Base-by-base conservation (phyloP, 345 rosid genomes). In the Murraya paniculata region DNA sequence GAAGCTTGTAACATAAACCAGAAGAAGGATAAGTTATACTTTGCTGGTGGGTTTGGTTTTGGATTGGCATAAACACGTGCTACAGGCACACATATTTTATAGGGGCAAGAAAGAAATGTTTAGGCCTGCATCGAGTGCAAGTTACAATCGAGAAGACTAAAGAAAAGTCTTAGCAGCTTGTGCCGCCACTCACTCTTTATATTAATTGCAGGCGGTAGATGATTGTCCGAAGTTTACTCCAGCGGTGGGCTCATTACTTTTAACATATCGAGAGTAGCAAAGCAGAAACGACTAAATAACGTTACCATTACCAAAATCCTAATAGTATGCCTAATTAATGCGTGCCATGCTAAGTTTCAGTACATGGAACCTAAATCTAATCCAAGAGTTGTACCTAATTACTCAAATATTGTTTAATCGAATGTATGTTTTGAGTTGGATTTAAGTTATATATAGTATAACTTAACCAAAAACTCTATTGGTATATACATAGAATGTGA, bases 161-260 rank as follows among this genome's bases (percentile, higher is more conserved):
- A 81, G 38, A 50, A 36, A 73, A 4, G 18, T 28, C 30, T 67
- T 85, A 33, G 6, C 77, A 61, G 60, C 59, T 81, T 76, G 79
- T 85, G 82, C 85, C 87, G 86, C 77, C 85, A 64, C 81, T 45
- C 6, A 22, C 84, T 77, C 77, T 85, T 72, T 71, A 16, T 58
- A 86, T 74, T 81, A 72, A 80, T 22, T 82, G 80, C 73, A 16
- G 45, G 57, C 5, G 30, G 33, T 10, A 72, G 83, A 56, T 77
- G 72, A 9, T 53, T 56, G 45, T 53, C 45, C 28, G 31, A 35
- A 72, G 67, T 31, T 66, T 64, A 64, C 38, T 7, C 11, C 62
- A 60, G 7, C 0, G 21, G 68, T 11, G 71, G 83, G 87, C 2
- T n/a, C n/a, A n/a, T n/a, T n/a, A n/a, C n/a, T n/a, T n/a, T n/a